Percentiles rank a stretch among this genome's conserved stretches.
Conservation (phyloP, 2,329 filamentous ascomycete genomes). For the Setomelanomma holmii region DNA sequence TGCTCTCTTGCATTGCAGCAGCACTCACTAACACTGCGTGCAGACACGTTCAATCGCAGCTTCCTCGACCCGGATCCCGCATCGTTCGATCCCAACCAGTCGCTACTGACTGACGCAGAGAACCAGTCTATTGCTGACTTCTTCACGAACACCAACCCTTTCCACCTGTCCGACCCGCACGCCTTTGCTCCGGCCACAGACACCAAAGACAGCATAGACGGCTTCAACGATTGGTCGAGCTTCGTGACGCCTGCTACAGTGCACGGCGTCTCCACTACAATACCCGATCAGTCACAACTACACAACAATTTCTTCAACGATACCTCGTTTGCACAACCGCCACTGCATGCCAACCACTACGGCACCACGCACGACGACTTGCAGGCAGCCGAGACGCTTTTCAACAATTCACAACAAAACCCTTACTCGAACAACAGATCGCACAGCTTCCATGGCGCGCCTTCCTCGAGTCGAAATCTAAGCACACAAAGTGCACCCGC, state of each 20-base stretch:
- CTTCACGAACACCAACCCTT: constrained; percentile 41
- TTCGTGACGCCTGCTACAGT: constrained; percentile 42
- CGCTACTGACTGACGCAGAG: constrained; percentile 43
- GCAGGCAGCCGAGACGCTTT: constrained; percentile 42
- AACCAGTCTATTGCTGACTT: constrained; percentile 40
- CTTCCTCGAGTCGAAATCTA: constrained; percentile 8
- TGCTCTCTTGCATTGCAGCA: neutral
- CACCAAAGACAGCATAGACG: constrained; percentile 29
- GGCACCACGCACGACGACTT: constrained; percentile 39
- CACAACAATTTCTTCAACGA: constrained; percentile 36
- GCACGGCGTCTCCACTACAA: constrained; percentile 43
- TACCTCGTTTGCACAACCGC: constrained; percentile 19
- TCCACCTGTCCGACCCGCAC: constrained; percentile 24
- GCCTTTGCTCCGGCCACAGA: constrained; percentile 22
- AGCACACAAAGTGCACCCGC: constrained; percentile 9
- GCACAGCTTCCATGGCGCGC: constrained; percentile 28
- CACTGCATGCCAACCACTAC: constrained; percentile 21
- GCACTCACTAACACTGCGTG: constrained; percentile 10
- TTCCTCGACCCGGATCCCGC: constrained; percentile 25
- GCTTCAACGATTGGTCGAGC: constrained; percentile 35
- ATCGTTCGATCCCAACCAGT: constrained; percentile 26
- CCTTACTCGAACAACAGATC: constrained; percentile 27
- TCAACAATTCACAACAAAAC: constrained; percentile 38
- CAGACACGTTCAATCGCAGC: constrained; percentile 39
- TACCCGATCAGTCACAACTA: constrained; percentile 42